Conservation (phyloP, 345 rosid genomes). For the Combretum micranthum region DNA sequence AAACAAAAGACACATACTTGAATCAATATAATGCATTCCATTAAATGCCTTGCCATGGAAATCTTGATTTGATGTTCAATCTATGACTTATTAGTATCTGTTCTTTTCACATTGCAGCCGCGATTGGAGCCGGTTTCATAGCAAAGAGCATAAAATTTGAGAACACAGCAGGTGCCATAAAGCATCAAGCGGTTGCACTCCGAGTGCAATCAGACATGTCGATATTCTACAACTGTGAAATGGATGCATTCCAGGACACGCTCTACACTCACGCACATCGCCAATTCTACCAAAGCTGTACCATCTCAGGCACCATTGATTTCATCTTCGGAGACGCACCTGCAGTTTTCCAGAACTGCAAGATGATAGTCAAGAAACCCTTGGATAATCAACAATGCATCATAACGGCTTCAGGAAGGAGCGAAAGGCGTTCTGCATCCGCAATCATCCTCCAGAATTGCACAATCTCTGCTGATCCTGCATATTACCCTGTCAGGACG, state of each 20-base stretch:
- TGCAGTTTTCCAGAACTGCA: conserved; percentile 57
- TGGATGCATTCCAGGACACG: conserved; percentile 65
- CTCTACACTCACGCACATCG: conserved; percentile 58
- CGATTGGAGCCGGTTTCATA: conserved; percentile 42
- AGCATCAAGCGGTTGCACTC: conserved; percentile 69
- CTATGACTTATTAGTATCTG: background rate
- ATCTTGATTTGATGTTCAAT: background rate
- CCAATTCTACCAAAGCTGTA: conserved; percentile 72
- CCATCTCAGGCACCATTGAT: conserved; percentile 64
- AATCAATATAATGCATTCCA: too few relatives aligned
- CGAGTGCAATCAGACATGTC: conserved; percentile 46
- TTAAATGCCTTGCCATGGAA: background rate
- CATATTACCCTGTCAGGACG: conserved; percentile 24
- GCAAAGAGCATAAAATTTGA: conserved; percentile 63
- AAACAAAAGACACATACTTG: too few relatives aligned
- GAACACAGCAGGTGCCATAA: conserved; percentile 56
- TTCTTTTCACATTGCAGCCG: conserved; percentile 21
- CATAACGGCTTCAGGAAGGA: conserved; percentile 66
- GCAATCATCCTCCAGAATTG: conserved; percentile 62
- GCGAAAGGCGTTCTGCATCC: conserved; percentile 26
- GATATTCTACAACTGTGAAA: conserved; percentile 44
- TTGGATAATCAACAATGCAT: conserved; percentile 33
- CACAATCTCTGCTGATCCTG: conserved; percentile 36
- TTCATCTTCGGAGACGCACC: conserved; percentile 61
- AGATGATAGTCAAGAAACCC: conserved; percentile 47